Conservation (phyloP, 345 rosid genomes). For the Salix udensis region DNA sequence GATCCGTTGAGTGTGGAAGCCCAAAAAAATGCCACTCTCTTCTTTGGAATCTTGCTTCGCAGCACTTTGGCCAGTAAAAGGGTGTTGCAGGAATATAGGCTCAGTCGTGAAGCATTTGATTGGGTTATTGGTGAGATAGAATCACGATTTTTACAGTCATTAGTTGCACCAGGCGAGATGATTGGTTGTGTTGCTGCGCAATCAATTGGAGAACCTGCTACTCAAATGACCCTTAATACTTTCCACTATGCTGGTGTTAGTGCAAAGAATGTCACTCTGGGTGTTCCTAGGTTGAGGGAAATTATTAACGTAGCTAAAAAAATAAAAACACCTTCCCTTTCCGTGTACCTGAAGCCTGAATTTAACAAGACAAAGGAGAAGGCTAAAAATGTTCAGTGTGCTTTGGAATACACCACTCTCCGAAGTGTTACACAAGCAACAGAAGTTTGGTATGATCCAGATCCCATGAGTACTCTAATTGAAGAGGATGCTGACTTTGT, state of each 20-base stretch:
- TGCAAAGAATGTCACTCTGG: conserved; percentile 97
- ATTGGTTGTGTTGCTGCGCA: conserved; percentile 99
- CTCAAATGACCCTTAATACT: conserved; percentile 98
- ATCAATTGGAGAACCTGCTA: conserved; percentile 99
- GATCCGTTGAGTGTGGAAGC: conserved; percentile 94
- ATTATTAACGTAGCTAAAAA: conserved; percentile 94
- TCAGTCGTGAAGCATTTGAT: conserved; percentile 91
- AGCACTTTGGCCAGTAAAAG: conserved; percentile 96
- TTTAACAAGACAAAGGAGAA: conserved; percentile 76
- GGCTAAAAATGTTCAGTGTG: conserved; percentile 96
- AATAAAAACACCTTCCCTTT: conserved; percentile 90
- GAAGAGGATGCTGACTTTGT: conserved; percentile 93
- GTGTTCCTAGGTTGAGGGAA: conserved; percentile 95
- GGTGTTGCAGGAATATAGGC: conserved; percentile 93
- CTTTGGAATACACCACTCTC: conserved; percentile 91
- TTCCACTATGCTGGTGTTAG: conserved; percentile 99
- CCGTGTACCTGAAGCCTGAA: conserved; percentile 73
- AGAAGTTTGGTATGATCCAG: conserved; percentile 98
- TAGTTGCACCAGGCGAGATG: conserved; percentile 98
- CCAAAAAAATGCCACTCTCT: conserved; percentile 96
- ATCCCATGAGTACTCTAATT: conserved; percentile 85
- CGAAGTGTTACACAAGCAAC: conserved; percentile 95
- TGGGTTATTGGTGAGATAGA: conserved; percentile 99
- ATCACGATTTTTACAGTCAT: conserved; percentile 80
- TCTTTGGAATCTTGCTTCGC: conserved; percentile 88